Percentiles rank a stretch among this genome's conserved stretches.
Conservation (phyloP, 192 early-diverging fungal species). For the Coemansia sp. region DNA sequence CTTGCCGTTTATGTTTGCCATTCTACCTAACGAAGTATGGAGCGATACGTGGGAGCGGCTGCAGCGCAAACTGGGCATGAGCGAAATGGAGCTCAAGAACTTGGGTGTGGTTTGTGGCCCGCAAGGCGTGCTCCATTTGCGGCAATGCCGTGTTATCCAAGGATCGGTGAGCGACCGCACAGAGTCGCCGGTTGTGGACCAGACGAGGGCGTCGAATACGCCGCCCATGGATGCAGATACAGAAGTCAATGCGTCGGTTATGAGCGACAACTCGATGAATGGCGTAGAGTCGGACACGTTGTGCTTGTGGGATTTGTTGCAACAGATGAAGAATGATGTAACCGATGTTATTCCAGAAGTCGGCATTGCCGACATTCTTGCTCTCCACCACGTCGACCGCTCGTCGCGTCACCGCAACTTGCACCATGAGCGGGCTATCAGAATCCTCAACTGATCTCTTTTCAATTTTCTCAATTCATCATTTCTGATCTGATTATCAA, state of each 20-base stretch:
- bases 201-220: conserved; percentile 9
- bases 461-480: conserved; percentile 1
- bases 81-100: conserved; percentile 76
- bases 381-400: conserved; percentile 37
- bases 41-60: conserved; percentile 73
- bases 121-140: conserved; percentile 9
- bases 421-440: conserved; percentile 37
- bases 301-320: conserved; percentile 38
- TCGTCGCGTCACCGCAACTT: conserved; percentile 30
- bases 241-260: not conserved
- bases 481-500: not conserved
- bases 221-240: conserved; percentile 1
- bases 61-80: conserved; percentile 67
- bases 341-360: too few relatives aligned
- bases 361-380: conserved; percentile 18
- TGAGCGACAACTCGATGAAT: not conserved
- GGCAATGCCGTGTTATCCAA: conserved; percentile 17
- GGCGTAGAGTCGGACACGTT: conserved; percentile 9
- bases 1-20: conserved; percentile 79
- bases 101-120: conserved; percentile 35
- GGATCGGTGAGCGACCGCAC: conserved; percentile 10
- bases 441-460: conserved; percentile 28
- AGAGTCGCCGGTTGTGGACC: conserved; percentile 17
- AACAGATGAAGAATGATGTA: conserved; percentile 6
- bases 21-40: conserved; percentile 66